A percentile compares a stretch with the other conserved stretches of the same genome.
phyloP scores from a whole-genome alignment of 108 stramenopile species.

The Stephanodiscus minutulus region DNA sequence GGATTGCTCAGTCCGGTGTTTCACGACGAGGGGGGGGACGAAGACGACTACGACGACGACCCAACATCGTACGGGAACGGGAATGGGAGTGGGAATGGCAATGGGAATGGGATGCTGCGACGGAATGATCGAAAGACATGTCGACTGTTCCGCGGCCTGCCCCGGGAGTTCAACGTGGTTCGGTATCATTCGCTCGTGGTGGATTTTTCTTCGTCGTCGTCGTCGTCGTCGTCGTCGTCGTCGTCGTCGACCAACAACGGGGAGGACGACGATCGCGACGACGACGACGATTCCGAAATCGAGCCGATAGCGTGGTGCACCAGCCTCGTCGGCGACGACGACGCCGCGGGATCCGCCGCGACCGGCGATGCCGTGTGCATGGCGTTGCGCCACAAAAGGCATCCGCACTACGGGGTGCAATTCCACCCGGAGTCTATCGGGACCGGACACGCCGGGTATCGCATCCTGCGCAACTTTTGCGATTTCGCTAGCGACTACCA shows the following conservation, averaged over 20 bases:
- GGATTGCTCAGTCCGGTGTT: constrained; percentile 76
- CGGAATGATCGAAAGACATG: background rate
- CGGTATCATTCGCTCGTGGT: constrained; percentile 94
- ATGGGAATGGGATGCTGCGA: background rate
- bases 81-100: background rate
- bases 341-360: background rate
- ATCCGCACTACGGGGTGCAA: constrained; percentile 93
- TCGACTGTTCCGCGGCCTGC: constrained; percentile 47
- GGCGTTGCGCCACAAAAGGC: constrained; percentile 69
- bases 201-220: constrained; percentile 25
- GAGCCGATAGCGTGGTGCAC: constrained; percentile 57
- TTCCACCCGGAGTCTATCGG: constrained; percentile 96
- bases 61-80: background rate
- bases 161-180: constrained; percentile 67
- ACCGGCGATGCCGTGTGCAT: constrained; percentile 55
- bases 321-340: constrained; percentile 4
- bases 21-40: constrained; percentile 5
- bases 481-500: constrained; percentile 34
- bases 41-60: background rate
- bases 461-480: constrained; percentile 68
- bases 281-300: constrained; percentile 19
- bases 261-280: background rate
- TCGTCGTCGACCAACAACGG: too few relatives aligned
- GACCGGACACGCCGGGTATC: constrained; percentile 63
- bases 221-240: too few relatives aligned